Conservation (phyloP, 352 stramenopile species). For the Globisporangium abappressorium region DNA sequence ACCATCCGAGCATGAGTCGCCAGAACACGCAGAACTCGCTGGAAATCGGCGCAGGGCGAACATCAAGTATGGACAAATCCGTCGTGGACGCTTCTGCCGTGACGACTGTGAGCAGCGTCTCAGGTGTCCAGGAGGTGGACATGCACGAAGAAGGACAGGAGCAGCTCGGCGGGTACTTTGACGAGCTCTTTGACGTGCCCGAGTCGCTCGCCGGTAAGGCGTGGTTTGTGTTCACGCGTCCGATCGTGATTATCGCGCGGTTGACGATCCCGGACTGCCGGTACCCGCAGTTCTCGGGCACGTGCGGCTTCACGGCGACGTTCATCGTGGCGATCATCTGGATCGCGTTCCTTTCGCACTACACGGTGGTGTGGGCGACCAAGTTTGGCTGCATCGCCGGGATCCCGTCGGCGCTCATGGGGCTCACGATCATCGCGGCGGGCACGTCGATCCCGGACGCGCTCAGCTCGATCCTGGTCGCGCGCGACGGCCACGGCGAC, state of each 20-base stretch:
- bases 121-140: not conserved
- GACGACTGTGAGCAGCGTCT: not conserved
- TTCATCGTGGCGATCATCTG: constrained; percentile 70
- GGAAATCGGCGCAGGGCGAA: not conserved
- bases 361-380: constrained; percentile 56
- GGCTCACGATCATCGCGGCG: constrained; percentile 75
- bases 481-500: constrained; percentile 72
- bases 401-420: constrained; percentile 71
- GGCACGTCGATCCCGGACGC: constrained; percentile 76
- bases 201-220: constrained; percentile 40
- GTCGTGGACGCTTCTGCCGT: not conserved
- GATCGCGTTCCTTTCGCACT: constrained; percentile 76
- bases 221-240: constrained; percentile 60
- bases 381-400: constrained; percentile 65
- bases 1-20: constrained; percentile 33
- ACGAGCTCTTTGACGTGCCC: constrained; percentile 48
- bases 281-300: constrained; percentile 52
- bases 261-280: constrained; percentile 74
- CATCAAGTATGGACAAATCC: not conserved
- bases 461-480: constrained; percentile 76
- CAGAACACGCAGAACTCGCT: constrained; percentile 14
- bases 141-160: constrained; percentile 20
- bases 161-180: constrained; percentile 51
- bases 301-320: constrained; percentile 41
- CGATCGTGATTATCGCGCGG: constrained; percentile 63